Evolutionary conservation across 768 basidiomycete species (phyloP), one percentile per base, ranked within the genome.

Genomic region (Candolleomyces aberdarensis): DNA sequence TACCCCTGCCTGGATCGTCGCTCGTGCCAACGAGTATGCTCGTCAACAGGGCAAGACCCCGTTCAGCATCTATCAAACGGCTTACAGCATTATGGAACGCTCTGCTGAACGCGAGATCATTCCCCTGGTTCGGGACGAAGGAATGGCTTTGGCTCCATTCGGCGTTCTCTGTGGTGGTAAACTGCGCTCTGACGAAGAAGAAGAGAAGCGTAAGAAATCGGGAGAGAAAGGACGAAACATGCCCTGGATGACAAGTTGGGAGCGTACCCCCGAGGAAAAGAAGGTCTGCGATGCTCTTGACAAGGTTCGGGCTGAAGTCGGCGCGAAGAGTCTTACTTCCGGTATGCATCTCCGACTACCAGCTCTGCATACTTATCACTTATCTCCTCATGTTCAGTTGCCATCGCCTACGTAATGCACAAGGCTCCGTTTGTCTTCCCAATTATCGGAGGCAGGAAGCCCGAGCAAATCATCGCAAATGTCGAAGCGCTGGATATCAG

Each of bases 341-440:
- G 76, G 79, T 79, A 61, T 62, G 50, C 41, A 57, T 26, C 40
- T 19, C 32, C 69, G 11, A 14, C 13, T 26, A 4, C 32, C 40
- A 9, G 26, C 15, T 56, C 9, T 10, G 13, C 15, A 4, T 7
- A 5, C 14, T 40, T 39, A 13, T 32, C 43, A n/a, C 20, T 15
- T 17, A 10, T 22, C 2, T 10, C 22, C 32, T 2, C 41, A 29
- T 39, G 14, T 39, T 3, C 36, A 78, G 79, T 81, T 13, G 80
- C 80, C 19, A 77, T 84, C 59, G 79, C 80, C 15, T 83, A 82
- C 59, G 69, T 84, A 14, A 70, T 84, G 69, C 78, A 80, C 57
- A 85, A 83, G 68, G 72, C 77, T 9, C 78, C 79, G 0, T 80
- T 75, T 50, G 80, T 81, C 1, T 82, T 83, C 69, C 80, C 80